These are phyloP conservation scores for Casaregolazyma suthepensis DNA, from an alignment of 1,139 yeast species.

Conservation along the genomic window DNA sequence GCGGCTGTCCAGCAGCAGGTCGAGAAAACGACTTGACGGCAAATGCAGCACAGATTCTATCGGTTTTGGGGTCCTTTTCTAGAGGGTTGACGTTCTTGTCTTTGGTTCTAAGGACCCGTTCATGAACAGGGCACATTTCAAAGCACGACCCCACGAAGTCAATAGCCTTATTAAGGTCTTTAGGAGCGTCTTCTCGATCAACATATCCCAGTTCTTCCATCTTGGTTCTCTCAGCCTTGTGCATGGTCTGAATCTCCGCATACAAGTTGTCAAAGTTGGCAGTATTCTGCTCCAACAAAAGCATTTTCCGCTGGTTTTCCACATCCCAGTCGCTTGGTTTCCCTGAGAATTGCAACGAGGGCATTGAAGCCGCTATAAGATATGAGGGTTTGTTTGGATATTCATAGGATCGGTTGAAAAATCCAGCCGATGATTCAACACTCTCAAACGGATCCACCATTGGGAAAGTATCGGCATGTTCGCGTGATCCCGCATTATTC, in stretches of 20 bases:
- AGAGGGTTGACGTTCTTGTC: conserved; percentile 80
- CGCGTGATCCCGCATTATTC: neutral
- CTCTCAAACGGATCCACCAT: neutral
- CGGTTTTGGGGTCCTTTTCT: conserved; percentile 59
- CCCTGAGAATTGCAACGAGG: neutral
- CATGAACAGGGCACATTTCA: conserved; percentile 95
- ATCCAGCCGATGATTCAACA: neutral
- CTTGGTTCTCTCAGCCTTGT: conserved; percentile 67
- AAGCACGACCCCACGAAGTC: conserved; percentile 79
- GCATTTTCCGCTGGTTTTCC: conserved; percentile 46
- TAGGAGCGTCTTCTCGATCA: conserved; percentile 79
- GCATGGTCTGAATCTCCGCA: conserved; percentile 55
- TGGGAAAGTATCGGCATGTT: neutral
- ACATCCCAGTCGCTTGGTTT: conserved; percentile 44
- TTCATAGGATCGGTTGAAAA: neutral
- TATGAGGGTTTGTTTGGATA: neutral
- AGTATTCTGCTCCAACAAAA: conserved; percentile 36
- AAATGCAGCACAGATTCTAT: conserved; percentile 52
- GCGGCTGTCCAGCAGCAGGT: conserved; percentile 98
- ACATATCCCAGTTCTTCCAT: conserved; percentile 79
- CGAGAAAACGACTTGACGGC: conserved; percentile 94
- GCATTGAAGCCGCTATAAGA: neutral
- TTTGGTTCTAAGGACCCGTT: conserved; percentile 78
- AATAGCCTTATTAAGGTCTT: conserved; percentile 81
- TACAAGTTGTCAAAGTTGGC: conserved; percentile 47